phyloP scores from a whole-genome alignment of 495 filamentous ascomycete genomes.

The Elasticomyces elasticus region DNA sequence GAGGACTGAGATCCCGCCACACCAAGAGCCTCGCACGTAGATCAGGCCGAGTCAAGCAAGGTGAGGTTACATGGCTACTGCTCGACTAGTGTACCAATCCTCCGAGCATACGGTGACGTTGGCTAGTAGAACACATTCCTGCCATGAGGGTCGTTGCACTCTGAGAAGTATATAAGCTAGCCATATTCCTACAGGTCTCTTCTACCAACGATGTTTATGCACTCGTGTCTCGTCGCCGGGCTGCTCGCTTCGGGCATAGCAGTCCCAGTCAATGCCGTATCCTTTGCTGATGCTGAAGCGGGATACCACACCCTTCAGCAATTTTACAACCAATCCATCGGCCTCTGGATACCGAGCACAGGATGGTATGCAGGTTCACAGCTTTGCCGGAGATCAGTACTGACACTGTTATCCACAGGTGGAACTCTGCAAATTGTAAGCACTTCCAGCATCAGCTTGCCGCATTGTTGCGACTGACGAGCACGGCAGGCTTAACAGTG shows the following conservation, averaged over 20 bases:
- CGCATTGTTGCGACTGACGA: background rate
- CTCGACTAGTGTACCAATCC: background rate
- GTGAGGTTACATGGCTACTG: background rate
- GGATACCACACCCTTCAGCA: slow-evolving; percentile 15
- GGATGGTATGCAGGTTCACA: background rate
- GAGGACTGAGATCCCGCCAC: background rate
- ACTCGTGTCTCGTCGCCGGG: background rate
- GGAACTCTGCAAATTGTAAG: slow-evolving; percentile 22
- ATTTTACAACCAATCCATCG: slow-evolving; percentile 22
- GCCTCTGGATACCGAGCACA: slow-evolving; percentile 18
- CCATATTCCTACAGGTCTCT: background rate
- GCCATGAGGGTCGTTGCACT: no score
- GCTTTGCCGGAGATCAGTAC: background rate
- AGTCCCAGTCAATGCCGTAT: background rate
- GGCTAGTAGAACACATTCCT: background rate
- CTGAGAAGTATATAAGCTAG: background rate
- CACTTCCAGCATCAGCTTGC: background rate
- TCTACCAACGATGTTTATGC: background rate
- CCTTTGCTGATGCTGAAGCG: slow-evolving; percentile 1
- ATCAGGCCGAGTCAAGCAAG: background rate
- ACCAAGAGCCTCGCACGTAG: background rate
- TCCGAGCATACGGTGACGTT: background rate
- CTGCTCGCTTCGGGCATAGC: background rate
- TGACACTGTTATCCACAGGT: background rate
- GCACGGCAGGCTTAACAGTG: slow-evolving; percentile 14